phyloP scores from a whole-genome alignment of 2,329 filamentous ascomycete species.

The Trichoderma polysporum region DNA sequence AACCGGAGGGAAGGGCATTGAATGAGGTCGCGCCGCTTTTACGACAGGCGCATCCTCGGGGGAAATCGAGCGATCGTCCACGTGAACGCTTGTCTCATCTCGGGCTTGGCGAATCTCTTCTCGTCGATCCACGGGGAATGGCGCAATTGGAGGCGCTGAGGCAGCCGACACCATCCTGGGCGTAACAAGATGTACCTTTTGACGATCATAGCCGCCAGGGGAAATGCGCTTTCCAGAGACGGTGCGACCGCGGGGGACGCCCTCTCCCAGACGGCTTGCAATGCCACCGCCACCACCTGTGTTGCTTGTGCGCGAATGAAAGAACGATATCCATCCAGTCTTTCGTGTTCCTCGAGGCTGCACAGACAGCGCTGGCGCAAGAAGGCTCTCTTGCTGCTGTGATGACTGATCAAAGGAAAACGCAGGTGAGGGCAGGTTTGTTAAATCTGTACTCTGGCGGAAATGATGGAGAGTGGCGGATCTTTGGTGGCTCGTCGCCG shows the following conservation, averaged over 20 bases:
- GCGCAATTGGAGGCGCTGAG: constrained; percentile 26
- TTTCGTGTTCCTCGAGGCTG: constrained; percentile 20
- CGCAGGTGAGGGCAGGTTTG: constrained; percentile 28
- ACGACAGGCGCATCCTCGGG: constrained; percentile 45
- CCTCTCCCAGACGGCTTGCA: constrained; percentile 30
- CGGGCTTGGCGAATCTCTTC: constrained; percentile 22
- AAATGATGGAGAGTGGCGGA: constrained; percentile 66
- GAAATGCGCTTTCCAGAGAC: constrained; percentile 32
- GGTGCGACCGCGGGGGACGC: constrained; percentile 29
- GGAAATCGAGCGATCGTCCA: constrained; percentile 24
- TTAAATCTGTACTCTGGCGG: constrained; percentile 33
- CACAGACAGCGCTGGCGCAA: constrained; percentile 29
- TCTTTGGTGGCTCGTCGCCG: constrained; percentile 77
- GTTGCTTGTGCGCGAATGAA: constrained; percentile 46
- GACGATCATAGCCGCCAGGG: constrained; percentile 26
- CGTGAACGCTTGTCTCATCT: neutral
- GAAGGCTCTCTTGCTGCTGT: constrained; percentile 31
- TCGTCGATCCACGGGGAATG: constrained; percentile 29
- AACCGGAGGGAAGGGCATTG: constrained; percentile 59
- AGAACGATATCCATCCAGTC: constrained; percentile 55
- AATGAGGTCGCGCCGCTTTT: constrained; percentile 53
- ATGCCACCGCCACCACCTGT: constrained; percentile 25
- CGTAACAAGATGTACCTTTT: constrained; percentile 38
- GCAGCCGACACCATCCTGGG: constrained; percentile 37
- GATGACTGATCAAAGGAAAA: constrained; percentile 40